Evolutionary conservation across 352 stramenopile species (phyloP).

Genomic region (Thalassiosira pacifica): DNA sequence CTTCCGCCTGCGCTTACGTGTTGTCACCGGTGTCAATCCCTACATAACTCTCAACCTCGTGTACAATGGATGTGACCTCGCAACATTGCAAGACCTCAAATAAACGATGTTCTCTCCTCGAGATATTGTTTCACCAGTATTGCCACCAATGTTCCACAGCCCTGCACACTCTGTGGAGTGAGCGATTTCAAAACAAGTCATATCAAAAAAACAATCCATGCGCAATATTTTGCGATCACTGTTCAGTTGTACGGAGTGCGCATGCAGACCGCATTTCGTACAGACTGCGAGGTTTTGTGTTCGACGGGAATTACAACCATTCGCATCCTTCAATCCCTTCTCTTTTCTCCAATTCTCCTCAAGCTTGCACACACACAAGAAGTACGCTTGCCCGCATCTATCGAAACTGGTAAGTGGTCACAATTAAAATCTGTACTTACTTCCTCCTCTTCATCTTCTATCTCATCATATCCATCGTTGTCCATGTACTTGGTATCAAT

Average conservation of each 20-base stretch:
- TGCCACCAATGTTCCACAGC: background rate
- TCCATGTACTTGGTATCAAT: no score
- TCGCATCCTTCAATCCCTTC: constrained; percentile 7
- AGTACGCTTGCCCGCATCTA: no score
- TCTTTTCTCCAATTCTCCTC: constrained; percentile 33
- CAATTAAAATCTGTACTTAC: no score
- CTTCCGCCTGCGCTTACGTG: background rate
- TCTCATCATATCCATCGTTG: no score
- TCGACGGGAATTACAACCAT: background rate
- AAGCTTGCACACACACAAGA: constrained; percentile 35
- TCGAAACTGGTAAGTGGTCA: no score
- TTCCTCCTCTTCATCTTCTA: no score
- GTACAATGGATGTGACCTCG: background rate
- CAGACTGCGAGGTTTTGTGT: constrained; percentile 12
- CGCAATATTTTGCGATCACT: background rate
- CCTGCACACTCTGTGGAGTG: background rate
- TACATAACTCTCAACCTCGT: background rate
- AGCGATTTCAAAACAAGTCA: constrained; percentile 36
- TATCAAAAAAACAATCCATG: constrained; percentile 1
- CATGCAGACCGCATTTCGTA: constrained; percentile 3
- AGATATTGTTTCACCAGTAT: background rate
- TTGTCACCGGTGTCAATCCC: background rate
- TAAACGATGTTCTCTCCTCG: background rate
- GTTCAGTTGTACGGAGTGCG: background rate
- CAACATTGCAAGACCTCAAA: background rate